Conservation (phyloP, 257 asterid genomes). For the Solanum paucissectum region DNA sequence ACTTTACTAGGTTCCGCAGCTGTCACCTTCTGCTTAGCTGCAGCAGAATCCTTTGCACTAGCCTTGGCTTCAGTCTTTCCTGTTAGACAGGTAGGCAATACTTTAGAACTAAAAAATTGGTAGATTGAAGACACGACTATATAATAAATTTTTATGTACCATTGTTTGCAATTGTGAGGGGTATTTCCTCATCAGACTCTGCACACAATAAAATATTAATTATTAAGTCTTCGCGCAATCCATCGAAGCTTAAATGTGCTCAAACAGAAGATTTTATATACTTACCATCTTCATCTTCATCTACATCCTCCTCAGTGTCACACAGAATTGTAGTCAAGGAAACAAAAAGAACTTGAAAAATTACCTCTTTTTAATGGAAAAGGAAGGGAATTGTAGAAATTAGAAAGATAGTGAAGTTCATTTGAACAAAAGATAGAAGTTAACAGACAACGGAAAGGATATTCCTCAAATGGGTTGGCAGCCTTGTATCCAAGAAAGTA, state of each 20-base stretch:
- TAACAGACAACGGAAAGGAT: background rate
- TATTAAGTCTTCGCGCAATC: background rate
- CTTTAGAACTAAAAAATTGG: background rate
- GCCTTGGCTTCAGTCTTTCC: background rate
- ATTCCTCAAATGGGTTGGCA: background rate
- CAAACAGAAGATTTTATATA: background rate
- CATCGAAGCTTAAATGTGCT: background rate
- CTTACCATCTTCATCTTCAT: background rate
- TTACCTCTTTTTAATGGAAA: background rate
- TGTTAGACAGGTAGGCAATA: background rate
- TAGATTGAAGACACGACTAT: background rate
- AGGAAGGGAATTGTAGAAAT: background rate
- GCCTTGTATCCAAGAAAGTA: slow-evolving; percentile 10
- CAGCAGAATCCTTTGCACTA: background rate
- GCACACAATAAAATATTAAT: background rate
- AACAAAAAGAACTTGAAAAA: background rate
- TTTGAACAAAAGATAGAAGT: background rate
- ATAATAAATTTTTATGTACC: background rate
- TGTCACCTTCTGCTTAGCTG: background rate
- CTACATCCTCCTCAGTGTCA: background rate
- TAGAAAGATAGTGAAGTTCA: background rate
- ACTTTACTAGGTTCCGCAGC: background rate
- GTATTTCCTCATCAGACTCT: background rate
- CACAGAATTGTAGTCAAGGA: background rate
- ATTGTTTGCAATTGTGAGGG: background rate